A percentile compares a stretch with the other conserved stretches of the same genome.
These are phyloP conservation scores for Panaeolus cyanescens DNA, from an alignment of 768 basidiomycete species.

Conservation along the genomic window DNA sequence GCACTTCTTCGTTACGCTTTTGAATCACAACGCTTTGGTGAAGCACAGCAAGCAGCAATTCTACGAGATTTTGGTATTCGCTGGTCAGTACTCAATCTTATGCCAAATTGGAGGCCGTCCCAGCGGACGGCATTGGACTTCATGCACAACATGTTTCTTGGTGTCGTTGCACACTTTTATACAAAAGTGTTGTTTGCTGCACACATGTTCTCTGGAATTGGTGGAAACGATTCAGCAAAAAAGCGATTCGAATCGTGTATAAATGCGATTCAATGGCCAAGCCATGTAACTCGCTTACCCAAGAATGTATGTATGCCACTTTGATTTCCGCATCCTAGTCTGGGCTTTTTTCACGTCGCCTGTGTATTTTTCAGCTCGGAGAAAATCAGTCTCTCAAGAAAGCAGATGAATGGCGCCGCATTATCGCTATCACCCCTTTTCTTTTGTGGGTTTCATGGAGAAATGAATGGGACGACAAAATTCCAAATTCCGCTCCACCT, in stretches of 20 bases:
- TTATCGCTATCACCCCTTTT: conserved; percentile 24
- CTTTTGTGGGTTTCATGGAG: conserved; percentile 29
- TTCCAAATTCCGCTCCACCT: conserved; percentile 14
- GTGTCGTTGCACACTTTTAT: conserved; percentile 24
- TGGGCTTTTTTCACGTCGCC: neutral
- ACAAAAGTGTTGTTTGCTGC: conserved; percentile 19
- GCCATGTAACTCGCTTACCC: conserved; percentile 28
- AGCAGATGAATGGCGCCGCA: conserved; percentile 31
- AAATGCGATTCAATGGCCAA: conserved; percentile 29
- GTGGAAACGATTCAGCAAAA: conserved; percentile 20
- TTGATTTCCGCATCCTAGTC: neutral
- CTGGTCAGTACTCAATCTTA: conserved; percentile 22
- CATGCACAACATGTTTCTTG: conserved; percentile 32
- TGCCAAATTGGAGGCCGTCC: conserved; percentile 28
- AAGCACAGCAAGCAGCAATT: conserved; percentile 9
- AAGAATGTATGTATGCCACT: conserved; percentile 27
- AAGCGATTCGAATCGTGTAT: conserved; percentile 23
- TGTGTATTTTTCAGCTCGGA: conserved; percentile 19
- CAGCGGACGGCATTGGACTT: conserved; percentile 26
- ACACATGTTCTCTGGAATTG: conserved; percentile 25
- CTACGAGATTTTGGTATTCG: conserved; percentile 20
- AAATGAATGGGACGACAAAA: conserved; percentile 16
- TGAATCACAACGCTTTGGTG: neutral
- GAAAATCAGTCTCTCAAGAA: conserved; percentile 33
- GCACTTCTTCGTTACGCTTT: neutral